phyloP scores from a whole-genome alignment of 371 early-diverging fungal genomes.

The Nematocida sp. region DNA sequence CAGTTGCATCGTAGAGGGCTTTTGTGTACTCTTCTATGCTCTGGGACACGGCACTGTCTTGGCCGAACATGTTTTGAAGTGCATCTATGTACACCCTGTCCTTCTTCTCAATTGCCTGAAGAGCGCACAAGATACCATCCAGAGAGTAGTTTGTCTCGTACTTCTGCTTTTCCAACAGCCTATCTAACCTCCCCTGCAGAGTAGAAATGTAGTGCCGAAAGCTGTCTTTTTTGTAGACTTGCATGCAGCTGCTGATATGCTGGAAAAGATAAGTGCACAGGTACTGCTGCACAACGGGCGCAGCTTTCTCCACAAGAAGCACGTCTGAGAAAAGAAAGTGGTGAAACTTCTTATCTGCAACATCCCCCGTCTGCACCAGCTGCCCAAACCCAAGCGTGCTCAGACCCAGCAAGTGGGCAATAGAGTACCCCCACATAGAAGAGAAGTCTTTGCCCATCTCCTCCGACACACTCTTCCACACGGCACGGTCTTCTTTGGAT shows the following conservation, averaged over 20 bases:
- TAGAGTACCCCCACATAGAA: conserved; percentile 26
- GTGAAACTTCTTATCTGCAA: conserved; percentile 8
- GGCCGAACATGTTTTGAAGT: conserved; percentile 11
- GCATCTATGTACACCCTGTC: conserved; percentile 18
- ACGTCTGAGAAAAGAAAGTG: conserved; percentile 7
- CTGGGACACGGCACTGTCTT: neutral
- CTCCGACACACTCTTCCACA: too few relatives aligned
- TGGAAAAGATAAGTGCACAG: neutral
- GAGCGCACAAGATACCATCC: conserved; percentile 1
- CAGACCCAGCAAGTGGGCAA: conserved; percentile 12
- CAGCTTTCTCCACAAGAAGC: neutral
- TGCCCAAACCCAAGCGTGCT: neutral
- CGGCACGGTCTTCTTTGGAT: neutral
- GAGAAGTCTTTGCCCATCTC: neutral
- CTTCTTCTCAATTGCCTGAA: conserved; percentile 1
- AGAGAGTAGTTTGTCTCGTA: neutral
- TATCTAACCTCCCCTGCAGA: conserved; percentile 8
- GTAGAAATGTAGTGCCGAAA: neutral
- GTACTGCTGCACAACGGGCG: neutral
- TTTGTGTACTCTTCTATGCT: too few relatives aligned
- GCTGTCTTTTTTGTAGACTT: neutral
- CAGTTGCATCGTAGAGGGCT: too few relatives aligned
- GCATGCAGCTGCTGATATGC: conserved; percentile 8
- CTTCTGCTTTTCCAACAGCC: too few relatives aligned
- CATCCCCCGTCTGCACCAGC: conserved; percentile 6